These are phyloP conservation scores for Benincasa hispida DNA, from an alignment of 306 rosid genomes.

Conservation along the genomic window DNA sequence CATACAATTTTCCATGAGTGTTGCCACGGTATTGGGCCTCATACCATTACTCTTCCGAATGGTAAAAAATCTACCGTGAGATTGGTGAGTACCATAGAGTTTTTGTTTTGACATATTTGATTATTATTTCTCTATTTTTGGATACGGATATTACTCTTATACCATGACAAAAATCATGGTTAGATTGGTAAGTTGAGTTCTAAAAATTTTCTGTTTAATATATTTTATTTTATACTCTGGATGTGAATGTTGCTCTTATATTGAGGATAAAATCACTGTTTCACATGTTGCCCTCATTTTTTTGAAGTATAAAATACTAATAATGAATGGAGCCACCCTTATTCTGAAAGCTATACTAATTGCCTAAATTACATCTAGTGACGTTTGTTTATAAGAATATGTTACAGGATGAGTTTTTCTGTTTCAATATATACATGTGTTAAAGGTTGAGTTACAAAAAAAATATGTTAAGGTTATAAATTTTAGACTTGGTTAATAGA, in stretches of 20 bases:
- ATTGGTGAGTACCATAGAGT: slow-evolving; percentile 48
- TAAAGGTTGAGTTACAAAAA: too few relatives aligned
- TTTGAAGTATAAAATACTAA: neutral
- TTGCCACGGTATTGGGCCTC: slow-evolving; percentile 99
- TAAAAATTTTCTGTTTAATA: slow-evolving; percentile 7
- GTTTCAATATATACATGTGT: too few relatives aligned
- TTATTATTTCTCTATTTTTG: neutral
- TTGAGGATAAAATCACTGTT: neutral
- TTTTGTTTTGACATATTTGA: neutral
- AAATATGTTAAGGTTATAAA: neutral
- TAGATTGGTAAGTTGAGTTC: slow-evolving; percentile 47
- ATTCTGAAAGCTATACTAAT: neutral
- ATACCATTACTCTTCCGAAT: slow-evolving; percentile 75
- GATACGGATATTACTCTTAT: neutral
- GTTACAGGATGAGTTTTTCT: neutral
- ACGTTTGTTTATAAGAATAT: neutral
- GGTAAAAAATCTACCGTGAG: slow-evolving; percentile 82
- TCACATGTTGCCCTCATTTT: neutral
- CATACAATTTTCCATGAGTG: slow-evolving; percentile 95
- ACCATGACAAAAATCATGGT: neutral
- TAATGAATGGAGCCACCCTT: neutral
- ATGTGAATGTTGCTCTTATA: neutral
- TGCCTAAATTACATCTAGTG: neutral
- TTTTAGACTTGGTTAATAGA: neutral
- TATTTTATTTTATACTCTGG: neutral